A percentile compares a stretch with the other conserved stretches of the same genome.
These are phyloP conservation scores for Sugiyamaella castrensis DNA, from an alignment of 1,139 yeast genomes.

Conservation along the genomic window DNA sequence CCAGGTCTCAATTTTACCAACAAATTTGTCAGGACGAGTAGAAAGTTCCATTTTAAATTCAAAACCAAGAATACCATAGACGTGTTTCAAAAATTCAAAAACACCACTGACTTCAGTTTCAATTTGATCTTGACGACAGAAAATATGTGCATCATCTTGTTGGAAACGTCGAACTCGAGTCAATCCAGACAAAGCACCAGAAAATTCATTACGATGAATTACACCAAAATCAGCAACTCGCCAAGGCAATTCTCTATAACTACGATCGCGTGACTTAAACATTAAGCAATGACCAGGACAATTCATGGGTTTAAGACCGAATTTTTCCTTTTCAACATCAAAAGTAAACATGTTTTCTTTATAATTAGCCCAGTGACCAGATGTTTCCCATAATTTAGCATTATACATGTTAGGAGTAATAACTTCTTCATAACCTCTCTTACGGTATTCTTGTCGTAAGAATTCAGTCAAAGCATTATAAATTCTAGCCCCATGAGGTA, in stretches of 20 bases:
- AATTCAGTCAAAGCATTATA: slow-evolving; percentile 79
- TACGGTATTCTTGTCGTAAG: slow-evolving; percentile 77
- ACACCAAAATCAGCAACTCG: slow-evolving; percentile 97
- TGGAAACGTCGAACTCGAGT: slow-evolving; percentile 97
- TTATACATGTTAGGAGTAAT: slow-evolving; percentile 98
- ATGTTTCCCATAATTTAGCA: slow-evolving; percentile 92
- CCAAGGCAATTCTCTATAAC: slow-evolving; percentile 93
- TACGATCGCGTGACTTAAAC: slow-evolving; percentile 82
- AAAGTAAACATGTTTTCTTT: slow-evolving; percentile 96
- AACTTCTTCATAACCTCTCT: slow-evolving; percentile 95
- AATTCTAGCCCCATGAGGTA: slow-evolving; percentile 97
- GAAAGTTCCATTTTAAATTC: slow-evolving; percentile 87
- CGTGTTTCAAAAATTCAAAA: slow-evolving; percentile 72
- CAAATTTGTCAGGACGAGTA: slow-evolving; percentile 90
- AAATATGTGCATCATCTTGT: slow-evolving; percentile 98
- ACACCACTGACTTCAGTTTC: slow-evolving; percentile 75
- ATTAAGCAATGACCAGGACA: slow-evolving; percentile 97
- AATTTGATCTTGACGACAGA: slow-evolving; percentile 88
- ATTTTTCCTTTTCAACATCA: slow-evolving; percentile 84
- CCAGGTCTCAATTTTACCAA: slow-evolving; percentile 88
- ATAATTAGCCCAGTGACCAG: slow-evolving; percentile 98
- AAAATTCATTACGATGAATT: slow-evolving; percentile 90
- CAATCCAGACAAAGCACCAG: slow-evolving; percentile 86
- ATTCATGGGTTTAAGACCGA: slow-evolving; percentile 95
- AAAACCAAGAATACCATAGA: slow-evolving; percentile 83